Evolutionary conservation across 331 rosid genomes (phyloP).

Genomic region (Rhamnella rubrinervis): DNA sequence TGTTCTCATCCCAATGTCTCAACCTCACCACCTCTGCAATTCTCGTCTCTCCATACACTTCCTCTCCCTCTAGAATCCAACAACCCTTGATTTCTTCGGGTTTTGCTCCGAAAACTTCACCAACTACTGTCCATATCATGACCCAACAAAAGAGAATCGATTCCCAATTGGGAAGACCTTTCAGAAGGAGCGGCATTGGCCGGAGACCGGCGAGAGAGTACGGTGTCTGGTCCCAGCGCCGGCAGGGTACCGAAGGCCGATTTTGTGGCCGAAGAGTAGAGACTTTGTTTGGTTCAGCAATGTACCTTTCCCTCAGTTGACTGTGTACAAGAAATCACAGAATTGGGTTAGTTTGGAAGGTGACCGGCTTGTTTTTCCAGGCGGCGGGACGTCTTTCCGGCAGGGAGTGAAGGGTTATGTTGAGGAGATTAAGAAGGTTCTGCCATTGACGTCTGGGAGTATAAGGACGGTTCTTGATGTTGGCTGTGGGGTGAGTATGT

Average conservation of each 20-base stretch:
- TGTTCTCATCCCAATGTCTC: neutral
- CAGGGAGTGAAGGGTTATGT: conserved; percentile 24
- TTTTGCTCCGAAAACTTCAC: conserved; percentile 42
- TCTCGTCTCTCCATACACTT: conserved; percentile 15
- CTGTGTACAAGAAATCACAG: conserved; percentile 50
- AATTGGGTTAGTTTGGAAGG: conserved; percentile 54
- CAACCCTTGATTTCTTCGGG: conserved; percentile 2
- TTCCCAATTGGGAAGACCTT: conserved; percentile 22
- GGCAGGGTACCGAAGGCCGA: conserved; percentile 25
- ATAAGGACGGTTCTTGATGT: neutral
- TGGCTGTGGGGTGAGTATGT: conserved; percentile 2
- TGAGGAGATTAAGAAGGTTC: conserved; percentile 47
- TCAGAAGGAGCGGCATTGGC: conserved; percentile 55
- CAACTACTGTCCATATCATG: conserved; percentile 51
- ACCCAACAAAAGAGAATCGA: conserved; percentile 36
- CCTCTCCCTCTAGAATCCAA: conserved; percentile 4
- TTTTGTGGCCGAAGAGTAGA: conserved; percentile 50
- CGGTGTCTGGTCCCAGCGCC: conserved; percentile 39
- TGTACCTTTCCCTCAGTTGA: conserved; percentile 47
- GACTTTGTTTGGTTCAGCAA: conserved; percentile 50
- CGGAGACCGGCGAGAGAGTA: conserved; percentile 20
- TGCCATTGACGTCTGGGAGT: neutral
- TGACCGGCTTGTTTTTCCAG: conserved; percentile 36
- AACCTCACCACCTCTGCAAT: neutral
- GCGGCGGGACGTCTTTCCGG: neutral